A percentile compares a stretch with the other conserved stretches of the same genome.
Conservation (phyloP, 2,329 filamentous ascomycete genomes). For the Penicillium sp. region DNA sequence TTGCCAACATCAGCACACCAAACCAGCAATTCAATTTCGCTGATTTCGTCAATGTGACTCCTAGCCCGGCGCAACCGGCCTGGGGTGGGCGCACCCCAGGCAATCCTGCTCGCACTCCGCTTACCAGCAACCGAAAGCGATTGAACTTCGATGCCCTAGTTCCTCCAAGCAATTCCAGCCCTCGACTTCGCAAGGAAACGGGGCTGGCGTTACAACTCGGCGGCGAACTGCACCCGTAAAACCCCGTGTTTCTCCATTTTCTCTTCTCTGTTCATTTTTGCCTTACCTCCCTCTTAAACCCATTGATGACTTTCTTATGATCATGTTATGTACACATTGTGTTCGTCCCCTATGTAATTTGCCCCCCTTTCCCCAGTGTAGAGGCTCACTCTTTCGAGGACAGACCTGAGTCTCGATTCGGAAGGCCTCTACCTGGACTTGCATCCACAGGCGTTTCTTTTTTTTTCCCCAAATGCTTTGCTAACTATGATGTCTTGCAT, state of each 20-base stretch:
- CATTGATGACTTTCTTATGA: slow-evolving; percentile 24
- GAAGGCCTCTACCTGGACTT: slow-evolving; percentile 2
- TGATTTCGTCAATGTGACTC: slow-evolving; percentile 96
- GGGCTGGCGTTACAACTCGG: slow-evolving; percentile 65
- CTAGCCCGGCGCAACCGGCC: slow-evolving; percentile 83
- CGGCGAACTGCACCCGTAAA: slow-evolving; percentile 57
- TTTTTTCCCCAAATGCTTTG: slow-evolving; percentile 1
- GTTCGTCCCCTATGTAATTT: slow-evolving; percentile 18
- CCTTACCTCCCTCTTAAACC: slow-evolving; percentile 20
- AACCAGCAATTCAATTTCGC: slow-evolving; percentile 87
- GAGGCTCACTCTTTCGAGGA: not conserved
- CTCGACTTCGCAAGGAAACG: slow-evolving; percentile 42
- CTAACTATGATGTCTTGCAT: slow-evolving; percentile 9
- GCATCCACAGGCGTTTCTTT: slow-evolving; percentile 23
- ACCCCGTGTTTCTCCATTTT: slow-evolving; percentile 1
- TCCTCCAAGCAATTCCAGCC: slow-evolving; percentile 52
- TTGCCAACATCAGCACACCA: slow-evolving; percentile 74
- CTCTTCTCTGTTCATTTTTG: slow-evolving; percentile 21
- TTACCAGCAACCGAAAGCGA: slow-evolving; percentile 65
- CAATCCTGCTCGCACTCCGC: slow-evolving; percentile 63
- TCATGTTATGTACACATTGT: slow-evolving; percentile 21
- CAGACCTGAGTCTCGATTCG: not conserved
- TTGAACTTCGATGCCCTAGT: slow-evolving; percentile 79
- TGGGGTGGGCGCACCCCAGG: slow-evolving; percentile 64
- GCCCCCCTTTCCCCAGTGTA: not conserved